Base-by-base conservation (phyloP, 2,329 filamentous ascomycete species). In the Pyrenochaeta sp. region DNA sequence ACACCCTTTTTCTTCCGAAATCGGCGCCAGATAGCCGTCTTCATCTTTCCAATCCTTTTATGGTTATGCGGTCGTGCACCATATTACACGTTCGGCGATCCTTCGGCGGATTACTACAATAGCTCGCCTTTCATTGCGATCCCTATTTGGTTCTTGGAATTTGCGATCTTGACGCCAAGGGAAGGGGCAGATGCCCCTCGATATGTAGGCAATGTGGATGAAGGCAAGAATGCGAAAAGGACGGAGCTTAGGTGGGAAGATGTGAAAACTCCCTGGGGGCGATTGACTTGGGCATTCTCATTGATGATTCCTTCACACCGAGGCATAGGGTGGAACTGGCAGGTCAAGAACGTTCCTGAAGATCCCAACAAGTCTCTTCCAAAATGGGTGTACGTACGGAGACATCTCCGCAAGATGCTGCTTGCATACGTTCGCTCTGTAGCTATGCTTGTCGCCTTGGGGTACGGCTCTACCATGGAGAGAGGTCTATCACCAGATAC, bases 61-160 rank as follows among this genome's bases (percentile, higher is more conserved):
- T 7, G 24, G 27, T n/a, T 59, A 25, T 58, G 40, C 15, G 24
- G 52, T 27, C 43, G 48, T 27, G 44, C 40, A 15, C 53, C 47
- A 15, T 44, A n/a, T 22, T 59, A 59, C 19, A 57, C 53, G 7
- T 56, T 50, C 46, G 51, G 54, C 27, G 34, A 43, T 19, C 39
- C 36, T 27, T 56, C 59, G 28, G 28, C 34, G 19, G 22, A 59
- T n/a, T 58, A 58, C 19, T 54, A 58, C 58, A 56, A 47, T 45
- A 43, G n/a, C 24, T 52, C 46, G 1, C 46, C 43, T 15, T 55
- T 57, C 40, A 48, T 57, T 10, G 53, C 61, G 0, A 37, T 44
- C 6, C 53, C 52, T 12, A 25, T 57, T 6, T 62, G 48, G 53
- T 62, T 56, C 28, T 25, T 64, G 40, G 50, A 55, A 36, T 59